A percentile compares a stretch with the other conserved stretches of the same genome.
Conservation (phyloP, 192 early-diverging fungal species). For the Haplosporangium gracile region DNA sequence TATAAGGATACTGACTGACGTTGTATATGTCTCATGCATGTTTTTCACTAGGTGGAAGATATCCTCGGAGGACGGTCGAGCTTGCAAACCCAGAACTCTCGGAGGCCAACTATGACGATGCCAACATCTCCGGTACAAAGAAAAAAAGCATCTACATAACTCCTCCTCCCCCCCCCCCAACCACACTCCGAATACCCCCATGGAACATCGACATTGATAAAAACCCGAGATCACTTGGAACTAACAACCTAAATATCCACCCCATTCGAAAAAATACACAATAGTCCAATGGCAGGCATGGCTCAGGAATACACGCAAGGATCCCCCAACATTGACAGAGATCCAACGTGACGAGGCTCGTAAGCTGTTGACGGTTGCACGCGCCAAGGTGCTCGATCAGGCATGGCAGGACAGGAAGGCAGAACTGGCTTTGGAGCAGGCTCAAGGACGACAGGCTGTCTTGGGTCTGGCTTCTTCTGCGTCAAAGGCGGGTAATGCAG, state of each 20-base stretch:
- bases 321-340: conserved; percentile 39
- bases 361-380: conserved; percentile 41
- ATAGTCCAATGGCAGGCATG: conserved; percentile 54
- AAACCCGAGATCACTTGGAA: neutral
- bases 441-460: conserved; percentile 25
- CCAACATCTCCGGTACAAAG: conserved; percentile 44
- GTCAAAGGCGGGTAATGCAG: neutral
- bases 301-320: conserved; percentile 49
- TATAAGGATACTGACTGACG: neutral
- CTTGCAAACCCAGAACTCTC: conserved; percentile 36
- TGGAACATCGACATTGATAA: no score
- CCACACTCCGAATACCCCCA: no score
- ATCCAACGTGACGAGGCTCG: conserved; percentile 47
- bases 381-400: conserved; percentile 46
- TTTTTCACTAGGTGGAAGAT: conserved; percentile 32
- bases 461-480: conserved; percentile 24
- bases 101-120: conserved; percentile 53
- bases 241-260: neutral
- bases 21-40: neutral
- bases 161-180: no score
- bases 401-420: conserved; percentile 55
- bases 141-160: no score
- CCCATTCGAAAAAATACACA: no score
- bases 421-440: conserved; percentile 46
- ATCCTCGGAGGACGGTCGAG: conserved; percentile 45